Conservation (phyloP, 129 eudicot species). For the Heracleum sosnowskyi region DNA sequence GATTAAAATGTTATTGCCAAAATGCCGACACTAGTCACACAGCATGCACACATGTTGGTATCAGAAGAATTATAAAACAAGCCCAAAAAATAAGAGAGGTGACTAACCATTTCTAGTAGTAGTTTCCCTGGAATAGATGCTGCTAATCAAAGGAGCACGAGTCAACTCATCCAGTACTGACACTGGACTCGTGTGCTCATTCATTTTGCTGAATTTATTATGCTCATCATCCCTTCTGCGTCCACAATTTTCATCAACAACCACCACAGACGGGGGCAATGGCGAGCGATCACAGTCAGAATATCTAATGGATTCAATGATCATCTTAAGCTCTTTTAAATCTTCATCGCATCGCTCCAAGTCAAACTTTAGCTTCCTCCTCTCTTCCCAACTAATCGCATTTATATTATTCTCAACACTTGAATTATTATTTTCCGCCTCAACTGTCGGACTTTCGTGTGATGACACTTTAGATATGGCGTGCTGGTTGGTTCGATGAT, state of each 20-base stretch:
- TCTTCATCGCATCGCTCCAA: constrained; percentile 50
- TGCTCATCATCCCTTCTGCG: not conserved
- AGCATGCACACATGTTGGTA: not conserved
- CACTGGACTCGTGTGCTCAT: constrained; percentile 19
- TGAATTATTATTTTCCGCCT: constrained; percentile 12
- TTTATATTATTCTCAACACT: not conserved
- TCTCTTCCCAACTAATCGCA: constrained; percentile 22
- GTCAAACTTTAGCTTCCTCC: constrained; percentile 38
- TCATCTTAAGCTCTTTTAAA: constrained; percentile 36
- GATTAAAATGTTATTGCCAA: not conserved
- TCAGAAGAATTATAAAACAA: not conserved
- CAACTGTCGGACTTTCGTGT: constrained; percentile 29
- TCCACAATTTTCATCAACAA: not conserved
- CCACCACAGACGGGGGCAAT: not conserved
- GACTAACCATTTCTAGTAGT: constrained; percentile 10
- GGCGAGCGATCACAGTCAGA: not conserved
- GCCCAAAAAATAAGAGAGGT: not conserved
- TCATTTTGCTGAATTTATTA: not conserved
- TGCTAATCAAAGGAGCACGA: constrained; percentile 12
- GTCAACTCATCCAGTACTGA: constrained; percentile 17
- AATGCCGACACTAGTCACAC: not conserved
- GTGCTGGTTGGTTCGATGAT: not conserved
- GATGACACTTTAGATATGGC: not conserved
- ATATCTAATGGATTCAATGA: constrained; percentile 30
- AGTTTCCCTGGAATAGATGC: constrained; percentile 1